These are phyloP conservation scores for Chernovozyma sophiae-reginae DNA, from an alignment of 1,139 yeast species.

Conservation along the genomic window DNA sequence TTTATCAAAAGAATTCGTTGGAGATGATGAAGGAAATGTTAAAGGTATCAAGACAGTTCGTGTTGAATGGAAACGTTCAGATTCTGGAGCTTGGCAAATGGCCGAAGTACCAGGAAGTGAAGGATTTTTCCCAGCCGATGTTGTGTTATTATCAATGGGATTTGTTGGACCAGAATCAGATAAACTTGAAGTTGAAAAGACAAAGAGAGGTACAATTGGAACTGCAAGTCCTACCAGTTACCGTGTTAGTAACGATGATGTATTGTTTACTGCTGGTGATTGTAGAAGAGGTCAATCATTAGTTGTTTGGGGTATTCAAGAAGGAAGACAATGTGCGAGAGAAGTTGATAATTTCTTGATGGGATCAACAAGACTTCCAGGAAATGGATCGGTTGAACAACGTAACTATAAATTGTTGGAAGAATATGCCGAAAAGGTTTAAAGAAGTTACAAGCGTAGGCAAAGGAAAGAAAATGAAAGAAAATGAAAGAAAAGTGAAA, in stretches of 20 bases:
- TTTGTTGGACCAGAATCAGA: conserved; percentile 94
- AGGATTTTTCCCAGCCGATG: conserved; percentile 90
- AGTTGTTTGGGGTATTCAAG: conserved; percentile 99
- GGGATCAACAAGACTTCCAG: conserved; percentile 83
- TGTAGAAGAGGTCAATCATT: conserved; percentile 98
- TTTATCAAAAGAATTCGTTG: conserved; percentile 90
- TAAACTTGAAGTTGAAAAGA: conserved; percentile 66
- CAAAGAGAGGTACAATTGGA: conserved; percentile 82
- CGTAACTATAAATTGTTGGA: conserved; percentile 72
- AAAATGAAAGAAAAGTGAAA: too few species aligned
- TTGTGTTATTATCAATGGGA: conserved; percentile 94
- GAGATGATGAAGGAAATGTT: conserved; percentile 91
- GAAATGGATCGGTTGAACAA: conserved; percentile 87
- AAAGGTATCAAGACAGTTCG: conserved; percentile 92
- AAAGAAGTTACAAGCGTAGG: conserved; percentile 8
- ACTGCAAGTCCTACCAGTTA: conserved; percentile 68
- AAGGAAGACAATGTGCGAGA: conserved; percentile 97
- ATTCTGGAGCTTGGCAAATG: conserved; percentile 98
- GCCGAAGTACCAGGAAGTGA: conserved; percentile 94
- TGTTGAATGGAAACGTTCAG: conserved; percentile 97
- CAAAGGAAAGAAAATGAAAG: too few species aligned
- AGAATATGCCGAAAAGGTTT: conserved; percentile 63
- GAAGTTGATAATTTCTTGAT: conserved; percentile 79
- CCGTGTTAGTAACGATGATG: conserved; percentile 57
- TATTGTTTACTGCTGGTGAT: conserved; percentile 94